Evolutionary conservation across 1,284 basidiomycete species (phyloP), one percentile per base, ranked within the genome.

Genomic region (Ceratobasidium sp.): DNA sequence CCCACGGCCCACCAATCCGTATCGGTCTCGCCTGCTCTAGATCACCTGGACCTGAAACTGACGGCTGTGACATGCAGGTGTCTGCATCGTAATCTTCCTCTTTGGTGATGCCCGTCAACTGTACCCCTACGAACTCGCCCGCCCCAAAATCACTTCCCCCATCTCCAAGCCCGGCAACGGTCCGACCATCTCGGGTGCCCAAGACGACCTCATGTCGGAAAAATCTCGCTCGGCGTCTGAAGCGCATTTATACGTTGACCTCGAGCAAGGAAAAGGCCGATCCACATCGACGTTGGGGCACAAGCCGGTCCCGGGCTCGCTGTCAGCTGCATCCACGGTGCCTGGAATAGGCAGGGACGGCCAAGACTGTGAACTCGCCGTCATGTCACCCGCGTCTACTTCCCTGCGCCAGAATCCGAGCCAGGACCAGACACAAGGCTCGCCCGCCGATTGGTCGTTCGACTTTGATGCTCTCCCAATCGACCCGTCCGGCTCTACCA

Each of bases 41-140:
- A 38, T 56, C 30, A 18, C 30, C 30, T 38, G 2, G 18, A 49
- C 46, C 18, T 36, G 1, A 38, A 56, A 56, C 54, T 56, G 54
- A 56, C 53, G 18, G 14, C 5, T 56, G 33, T n/a, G 30, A 36
- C 33, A 18, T 25, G 30, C 40, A 58, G 71, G 64, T 23, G 73
- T 77, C 30, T 89, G 87, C 74, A 67, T 92, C 74, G 89, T 90
- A 78, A 86, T 92, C 14, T 92, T 91, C 78, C 77, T 92, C 28
- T 91, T 92, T 77, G 91, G 91, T n/a, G 91, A 92, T 79, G 82
- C 91, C 36, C 83, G 91, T 9, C 91, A 92, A 77, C 83, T 92
- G 18, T 86, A 89, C 76, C 88, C 87, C 74, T 92, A 91, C 77
- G 91, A 92, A 78, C 85, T 92, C 36, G 80, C 84, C 0, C 83